Percentiles rank a stretch among this genome's conserved stretches.
Evolutionary conservation across 345 rosid genomes (phyloP).

Genomic region (Brassica rapa): DNA sequence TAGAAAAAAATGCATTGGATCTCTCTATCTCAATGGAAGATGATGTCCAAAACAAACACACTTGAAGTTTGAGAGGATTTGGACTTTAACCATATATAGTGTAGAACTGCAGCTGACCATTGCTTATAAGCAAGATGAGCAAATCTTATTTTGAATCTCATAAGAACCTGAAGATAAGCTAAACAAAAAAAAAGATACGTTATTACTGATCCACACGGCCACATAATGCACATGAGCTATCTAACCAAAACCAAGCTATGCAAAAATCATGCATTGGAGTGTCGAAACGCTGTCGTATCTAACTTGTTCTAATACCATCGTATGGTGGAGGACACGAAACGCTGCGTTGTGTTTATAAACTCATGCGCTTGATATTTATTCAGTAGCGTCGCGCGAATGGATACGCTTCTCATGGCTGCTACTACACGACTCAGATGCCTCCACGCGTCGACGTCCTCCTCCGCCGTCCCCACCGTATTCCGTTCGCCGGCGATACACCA

Average conservation of each 20-base stretch:
- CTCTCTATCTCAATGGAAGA: too few relatives aligned
- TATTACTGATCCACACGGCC: too few relatives aligned
- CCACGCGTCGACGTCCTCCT: slow-evolving; percentile 13
- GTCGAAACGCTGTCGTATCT: not conserved
- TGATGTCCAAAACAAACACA: not conserved
- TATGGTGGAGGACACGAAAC: not conserved
- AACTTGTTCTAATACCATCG: not conserved
- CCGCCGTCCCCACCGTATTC: not conserved
- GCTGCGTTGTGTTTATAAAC: slow-evolving; percentile 14
- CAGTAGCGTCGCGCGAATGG: slow-evolving; percentile 33
- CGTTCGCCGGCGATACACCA: slow-evolving; percentile 29
- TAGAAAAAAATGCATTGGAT: too few relatives aligned
- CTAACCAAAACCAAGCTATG: too few relatives aligned
- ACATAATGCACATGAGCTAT: not conserved
- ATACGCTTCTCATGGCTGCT: slow-evolving; percentile 25
- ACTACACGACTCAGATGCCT: slow-evolving; percentile 28
- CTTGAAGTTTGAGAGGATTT: too few relatives aligned
- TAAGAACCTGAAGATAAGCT: too few relatives aligned
- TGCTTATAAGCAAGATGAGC: not conserved
- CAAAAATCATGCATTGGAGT: too few relatives aligned
- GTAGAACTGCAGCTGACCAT: not conserved
- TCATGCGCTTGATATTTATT: not conserved
- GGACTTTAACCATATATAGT: not conserved
- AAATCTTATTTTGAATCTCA: not conserved
- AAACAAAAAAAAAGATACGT: too few relatives aligned